phyloP scores from a whole-genome alignment of 1,284 basidiomycete species.

The Trichosporon sp. region DNA sequence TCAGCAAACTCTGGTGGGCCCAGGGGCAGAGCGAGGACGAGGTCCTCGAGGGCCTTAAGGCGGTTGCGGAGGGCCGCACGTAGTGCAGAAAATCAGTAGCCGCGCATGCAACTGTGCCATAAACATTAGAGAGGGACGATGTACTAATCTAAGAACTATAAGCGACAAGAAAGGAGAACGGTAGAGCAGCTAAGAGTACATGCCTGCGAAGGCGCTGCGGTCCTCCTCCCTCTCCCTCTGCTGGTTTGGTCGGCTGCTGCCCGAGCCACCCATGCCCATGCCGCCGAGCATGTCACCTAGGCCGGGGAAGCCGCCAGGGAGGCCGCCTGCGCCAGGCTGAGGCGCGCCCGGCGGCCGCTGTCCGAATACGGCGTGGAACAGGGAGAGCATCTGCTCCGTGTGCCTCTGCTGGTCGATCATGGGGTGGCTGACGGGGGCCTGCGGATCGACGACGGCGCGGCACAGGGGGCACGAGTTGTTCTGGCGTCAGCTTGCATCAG shows the following conservation, averaged over 20 bases:
- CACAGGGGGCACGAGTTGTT: conserved; percentile 28
- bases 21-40: conserved; percentile 29
- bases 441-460: conserved; percentile 18
- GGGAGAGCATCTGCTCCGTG: conserved; percentile 20
- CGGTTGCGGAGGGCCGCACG: conserved; percentile 7
- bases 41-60: conserved; percentile 22
- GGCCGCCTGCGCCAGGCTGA: not conserved
- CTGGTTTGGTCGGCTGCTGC: not conserved
- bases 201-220: conserved; percentile 36
- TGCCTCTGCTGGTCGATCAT: conserved; percentile 17
- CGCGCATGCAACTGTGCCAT: not conserved
- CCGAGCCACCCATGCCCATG: not conserved
- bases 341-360: not conserved
- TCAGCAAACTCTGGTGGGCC: conserved; percentile 30
- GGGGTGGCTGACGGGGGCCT: not conserved
- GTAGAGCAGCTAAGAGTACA: conserved; percentile 54
- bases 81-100: not conserved
- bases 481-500: conserved; percentile 10
- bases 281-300: not conserved
- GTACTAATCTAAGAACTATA: not conserved
- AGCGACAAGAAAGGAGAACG: not conserved
- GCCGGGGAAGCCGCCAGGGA: not conserved
- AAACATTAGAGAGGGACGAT: not conserved
- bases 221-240: conserved; percentile 1
- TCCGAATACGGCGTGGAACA: conserved; percentile 22